Conservation (phyloP, 805 yeast species). For the Cyberlindnera mississippiensis region DNA sequence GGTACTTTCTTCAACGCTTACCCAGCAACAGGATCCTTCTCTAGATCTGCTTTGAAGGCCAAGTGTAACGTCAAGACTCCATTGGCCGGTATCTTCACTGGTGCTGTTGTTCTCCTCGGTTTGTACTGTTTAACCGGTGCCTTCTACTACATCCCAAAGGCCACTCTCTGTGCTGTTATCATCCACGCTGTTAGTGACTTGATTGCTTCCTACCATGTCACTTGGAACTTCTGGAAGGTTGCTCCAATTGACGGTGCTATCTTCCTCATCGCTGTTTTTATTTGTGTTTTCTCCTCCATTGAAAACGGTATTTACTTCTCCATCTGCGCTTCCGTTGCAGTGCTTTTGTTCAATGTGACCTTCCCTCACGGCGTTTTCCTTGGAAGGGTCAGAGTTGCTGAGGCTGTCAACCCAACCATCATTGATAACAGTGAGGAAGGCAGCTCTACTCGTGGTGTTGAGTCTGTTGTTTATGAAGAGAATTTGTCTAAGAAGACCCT, state of each 20-base stretch:
- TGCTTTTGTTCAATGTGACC: constrained; percentile 67
- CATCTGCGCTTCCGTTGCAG: constrained; percentile 75
- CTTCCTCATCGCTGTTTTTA: constrained; percentile 24
- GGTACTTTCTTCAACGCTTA: constrained; percentile 93
- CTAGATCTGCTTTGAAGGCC: constrained; percentile 90
- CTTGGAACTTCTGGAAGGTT: constrained; percentile 67
- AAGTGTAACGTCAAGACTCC: constrained; percentile 97
- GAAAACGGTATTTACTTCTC: constrained; percentile 93
- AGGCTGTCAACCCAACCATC: constrained; percentile 60
- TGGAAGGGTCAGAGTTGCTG: constrained; percentile 72
- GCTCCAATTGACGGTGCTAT: constrained; percentile 43
- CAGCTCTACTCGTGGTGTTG: constrained; percentile 9
- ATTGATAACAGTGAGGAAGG: constrained; percentile 22
- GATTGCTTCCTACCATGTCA: constrained; percentile 62
- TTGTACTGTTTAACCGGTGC: constrained; percentile 79
- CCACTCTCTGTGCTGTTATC: constrained; percentile 80
- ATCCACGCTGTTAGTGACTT: constrained; percentile 92
- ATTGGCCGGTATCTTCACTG: constrained; percentile 86
- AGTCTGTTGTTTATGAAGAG: constrained; percentile 9
- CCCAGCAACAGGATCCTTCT: constrained; percentile 94
- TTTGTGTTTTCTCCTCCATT: constrained; percentile 42
- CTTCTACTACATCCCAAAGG: constrained; percentile 87
- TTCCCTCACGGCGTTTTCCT: constrained; percentile 79
- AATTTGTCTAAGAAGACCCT: constrained; percentile 1
- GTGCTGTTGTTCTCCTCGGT: constrained; percentile 83